A percentile compares a stretch with the other conserved stretches of the same genome.
These are phyloP conservation scores for Aspergillus sp. DNA, from an alignment of 2,329 filamentous ascomycete species.

Conservation along the genomic window DNA sequence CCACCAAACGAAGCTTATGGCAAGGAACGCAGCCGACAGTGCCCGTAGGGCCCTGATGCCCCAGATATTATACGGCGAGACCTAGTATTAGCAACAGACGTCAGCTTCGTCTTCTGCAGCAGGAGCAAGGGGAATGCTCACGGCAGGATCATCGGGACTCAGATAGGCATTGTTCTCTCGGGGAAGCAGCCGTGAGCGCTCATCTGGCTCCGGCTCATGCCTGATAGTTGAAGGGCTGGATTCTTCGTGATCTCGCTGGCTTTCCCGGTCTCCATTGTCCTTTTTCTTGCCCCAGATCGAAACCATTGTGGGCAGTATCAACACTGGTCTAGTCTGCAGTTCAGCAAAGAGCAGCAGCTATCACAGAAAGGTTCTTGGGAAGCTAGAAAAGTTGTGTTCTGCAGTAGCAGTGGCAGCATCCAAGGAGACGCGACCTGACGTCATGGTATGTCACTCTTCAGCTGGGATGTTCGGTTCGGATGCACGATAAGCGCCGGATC, in stretches of 20 bases:
- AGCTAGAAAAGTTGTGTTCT: no score
- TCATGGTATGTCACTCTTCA: background rate
- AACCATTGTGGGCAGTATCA: no score
- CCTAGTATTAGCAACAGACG: constrained; percentile 25
- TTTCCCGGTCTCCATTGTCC: constrained; percentile 9
- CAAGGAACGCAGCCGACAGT: constrained; percentile 66
- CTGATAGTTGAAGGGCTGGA: constrained; percentile 13
- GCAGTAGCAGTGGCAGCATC: no score
- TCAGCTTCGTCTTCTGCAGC: background rate
- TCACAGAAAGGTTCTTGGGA: no score
- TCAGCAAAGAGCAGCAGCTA: no score
- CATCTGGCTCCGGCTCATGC: constrained; percentile 41
- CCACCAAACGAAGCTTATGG: constrained; percentile 86
- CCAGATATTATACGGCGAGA: constrained; percentile 91
- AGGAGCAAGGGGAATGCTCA: constrained; percentile 36
- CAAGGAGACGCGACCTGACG: background rate
- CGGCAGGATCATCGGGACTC: constrained; percentile 72
- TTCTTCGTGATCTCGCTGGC: constrained; percentile 14
- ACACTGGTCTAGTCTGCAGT: no score
- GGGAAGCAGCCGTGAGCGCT: constrained; percentile 60
- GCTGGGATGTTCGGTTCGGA: no score
- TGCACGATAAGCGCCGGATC: no score
- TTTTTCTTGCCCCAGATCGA: background rate
- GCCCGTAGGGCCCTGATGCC: constrained; percentile 73
- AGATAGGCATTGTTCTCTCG: constrained; percentile 57